A percentile compares a stretch with the other conserved stretches of the same genome.
These are phyloP conservation scores for Triadica sebifera DNA, from an alignment of 345 rosid species.

Conservation along the genomic window DNA sequence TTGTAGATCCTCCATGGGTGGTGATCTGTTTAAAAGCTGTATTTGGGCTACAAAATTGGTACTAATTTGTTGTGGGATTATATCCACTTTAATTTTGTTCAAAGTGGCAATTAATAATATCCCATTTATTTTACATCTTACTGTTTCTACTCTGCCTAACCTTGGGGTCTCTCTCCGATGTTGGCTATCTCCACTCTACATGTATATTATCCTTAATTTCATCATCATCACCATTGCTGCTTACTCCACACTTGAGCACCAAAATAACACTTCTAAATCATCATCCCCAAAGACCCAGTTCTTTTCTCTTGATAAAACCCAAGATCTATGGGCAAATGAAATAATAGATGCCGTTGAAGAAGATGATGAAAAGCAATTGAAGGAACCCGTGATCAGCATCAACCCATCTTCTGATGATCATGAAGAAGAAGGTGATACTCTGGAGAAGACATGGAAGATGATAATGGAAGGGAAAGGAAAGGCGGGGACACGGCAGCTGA, in stretches of 20 bases:
- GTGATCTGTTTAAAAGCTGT: constrained; percentile 13
- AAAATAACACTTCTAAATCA: constrained; percentile 3
- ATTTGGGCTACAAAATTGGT: constrained; percentile 24
- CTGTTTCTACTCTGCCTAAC: constrained; percentile 30
- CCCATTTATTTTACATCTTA: constrained; percentile 27
- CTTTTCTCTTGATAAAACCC: not conserved
- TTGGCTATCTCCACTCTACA: constrained; percentile 47
- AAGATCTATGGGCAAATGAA: not conserved
- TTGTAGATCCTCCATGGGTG: constrained; percentile 23
- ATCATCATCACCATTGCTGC: constrained; percentile 48
- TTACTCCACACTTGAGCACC: constrained; percentile 30
- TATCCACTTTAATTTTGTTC: constrained; percentile 37
- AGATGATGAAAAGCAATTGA: constrained; percentile 9
- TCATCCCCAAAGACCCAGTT: not conserved
- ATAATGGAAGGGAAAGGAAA: constrained; percentile 41
- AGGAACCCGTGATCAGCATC: not conserved
- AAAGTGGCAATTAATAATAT: constrained; percentile 27
- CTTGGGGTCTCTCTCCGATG: constrained; percentile 30
- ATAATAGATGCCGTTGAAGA: not conserved
- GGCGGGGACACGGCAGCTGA: constrained; percentile 14
- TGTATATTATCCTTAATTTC: constrained; percentile 46
- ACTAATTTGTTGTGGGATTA: constrained; percentile 29
- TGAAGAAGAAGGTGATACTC: constrained; percentile 11
- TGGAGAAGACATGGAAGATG: constrained; percentile 48
- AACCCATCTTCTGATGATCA: not conserved